Percentiles rank a stretch among this genome's conserved stretches.
Conservation (phyloP, 1,139 yeast species). For the Debaryomyces nepalensis region DNA sequence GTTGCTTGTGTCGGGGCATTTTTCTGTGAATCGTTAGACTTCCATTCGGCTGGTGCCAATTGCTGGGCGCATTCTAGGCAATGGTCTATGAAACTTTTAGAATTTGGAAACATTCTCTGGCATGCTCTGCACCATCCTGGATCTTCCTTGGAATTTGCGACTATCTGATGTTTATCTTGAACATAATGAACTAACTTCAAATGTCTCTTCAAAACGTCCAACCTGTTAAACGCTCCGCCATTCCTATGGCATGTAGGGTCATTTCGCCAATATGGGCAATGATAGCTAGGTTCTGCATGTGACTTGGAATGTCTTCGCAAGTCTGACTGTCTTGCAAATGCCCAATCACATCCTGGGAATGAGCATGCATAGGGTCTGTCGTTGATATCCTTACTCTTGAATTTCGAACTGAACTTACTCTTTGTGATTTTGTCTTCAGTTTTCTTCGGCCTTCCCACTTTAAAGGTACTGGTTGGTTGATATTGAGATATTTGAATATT, state of each 20-base stretch:
- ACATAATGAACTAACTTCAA: slow-evolving; percentile 68
- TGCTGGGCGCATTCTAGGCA: slow-evolving; percentile 63
- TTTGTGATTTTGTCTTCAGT: slow-evolving; percentile 6
- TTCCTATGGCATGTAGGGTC: slow-evolving; percentile 74
- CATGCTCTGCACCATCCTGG: slow-evolving; percentile 71
- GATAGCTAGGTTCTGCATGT: slow-evolving; percentile 65
- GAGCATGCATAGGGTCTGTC: slow-evolving; percentile 57
- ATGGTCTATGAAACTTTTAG: slow-evolving; percentile 67
- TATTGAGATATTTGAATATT: slow-evolving; percentile 6
- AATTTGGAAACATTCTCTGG: slow-evolving; percentile 58
- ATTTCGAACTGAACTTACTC: slow-evolving; percentile 13
- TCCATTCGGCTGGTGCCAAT: slow-evolving; percentile 36
- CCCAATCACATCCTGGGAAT: slow-evolving; percentile 62
- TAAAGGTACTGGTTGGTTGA: slow-evolving; percentile 13
- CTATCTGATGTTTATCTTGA: slow-evolving; percentile 43
- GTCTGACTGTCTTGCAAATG: slow-evolving; percentile 69
- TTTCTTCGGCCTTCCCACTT: slow-evolving; percentile 20
- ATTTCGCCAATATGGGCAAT: slow-evolving; percentile 71
- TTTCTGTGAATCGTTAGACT: slow-evolving; percentile 13
- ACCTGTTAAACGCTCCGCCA: slow-evolving; percentile 70
- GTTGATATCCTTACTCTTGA: slow-evolving; percentile 17
- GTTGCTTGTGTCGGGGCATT: slow-evolving; percentile 5
- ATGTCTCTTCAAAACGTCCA: slow-evolving; percentile 74
- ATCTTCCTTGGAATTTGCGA: slow-evolving; percentile 39
- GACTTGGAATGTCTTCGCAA: slow-evolving; percentile 67